phyloP scores from a whole-genome alignment of 2,329 filamentous ascomycete genomes.

The Balansia obtecta region DNA sequence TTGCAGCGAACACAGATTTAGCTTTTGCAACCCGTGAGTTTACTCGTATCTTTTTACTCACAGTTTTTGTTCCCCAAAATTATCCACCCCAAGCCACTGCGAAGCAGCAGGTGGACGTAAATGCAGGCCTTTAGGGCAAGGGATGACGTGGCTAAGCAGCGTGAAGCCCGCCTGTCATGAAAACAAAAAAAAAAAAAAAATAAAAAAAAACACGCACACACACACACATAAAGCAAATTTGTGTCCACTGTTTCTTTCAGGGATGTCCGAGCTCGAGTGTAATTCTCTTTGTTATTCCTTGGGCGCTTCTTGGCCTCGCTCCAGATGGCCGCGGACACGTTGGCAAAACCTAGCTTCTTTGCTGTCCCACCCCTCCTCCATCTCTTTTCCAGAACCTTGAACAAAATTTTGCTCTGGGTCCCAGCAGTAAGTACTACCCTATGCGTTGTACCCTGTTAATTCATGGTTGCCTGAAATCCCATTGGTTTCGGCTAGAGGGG shows the following conservation, averaged over 20 bases:
- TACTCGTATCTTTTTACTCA: background rate
- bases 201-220: too few relatives aligned
- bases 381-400: background rate
- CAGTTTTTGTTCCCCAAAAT: background rate
- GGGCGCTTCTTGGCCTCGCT: background rate
- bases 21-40: too few relatives aligned
- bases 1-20: too few relatives aligned
- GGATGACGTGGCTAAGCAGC: background rate
- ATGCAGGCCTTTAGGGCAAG: background rate
- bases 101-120: background rate
- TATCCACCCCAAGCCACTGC: background rate
- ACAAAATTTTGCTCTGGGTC: background rate
- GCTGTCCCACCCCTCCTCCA: slow-evolving; percentile 4
- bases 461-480: background rate
- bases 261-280: background rate
- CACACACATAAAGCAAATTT: background rate
- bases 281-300: slow-evolving; percentile 2
- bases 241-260: background rate
- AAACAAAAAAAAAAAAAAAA: too few relatives aligned
- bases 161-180: background rate
- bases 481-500: background rate
- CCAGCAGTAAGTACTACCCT: background rate
- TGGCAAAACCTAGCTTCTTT: slow-evolving; percentile 7
- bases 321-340: slow-evolving; percentile 19
- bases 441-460: background rate